These are phyloP conservation scores for Shiraia sp. DNA, from an alignment of 2,329 filamentous ascomycete species.

Conservation along the genomic window DNA sequence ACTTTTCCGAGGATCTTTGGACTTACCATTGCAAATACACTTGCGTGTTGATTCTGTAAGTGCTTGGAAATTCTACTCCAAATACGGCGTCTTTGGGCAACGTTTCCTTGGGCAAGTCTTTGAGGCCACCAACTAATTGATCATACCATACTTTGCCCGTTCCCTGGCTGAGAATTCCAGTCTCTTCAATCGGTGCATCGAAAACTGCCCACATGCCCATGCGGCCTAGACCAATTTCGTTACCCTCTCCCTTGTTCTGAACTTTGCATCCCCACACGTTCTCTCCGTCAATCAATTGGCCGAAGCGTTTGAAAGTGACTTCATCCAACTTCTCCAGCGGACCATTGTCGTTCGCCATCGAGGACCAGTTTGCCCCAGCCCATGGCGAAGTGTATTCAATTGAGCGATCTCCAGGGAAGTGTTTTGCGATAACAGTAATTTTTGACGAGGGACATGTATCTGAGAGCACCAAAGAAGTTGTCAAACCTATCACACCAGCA, in stretches of 20 bases:
- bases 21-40: constrained; percentile 43
- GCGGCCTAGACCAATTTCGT: constrained; percentile 30
- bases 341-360: constrained; percentile 47
- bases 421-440: constrained; percentile 77
- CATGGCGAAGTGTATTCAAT: constrained; percentile 89
- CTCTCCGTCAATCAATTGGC: constrained; percentile 27
- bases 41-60: constrained; percentile 47
- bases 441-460: constrained; percentile 56
- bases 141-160: constrained; percentile 51
- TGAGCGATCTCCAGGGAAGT: constrained; percentile 93
- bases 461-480: constrained; percentile 65
- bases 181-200: constrained; percentile 36
- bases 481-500: constrained; percentile 69
- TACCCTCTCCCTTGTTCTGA: constrained; percentile 17
- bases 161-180: constrained; percentile 38
- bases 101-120: constrained; percentile 28
- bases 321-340: constrained; percentile 36
- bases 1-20: background rate
- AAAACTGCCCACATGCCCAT: constrained; percentile 36
- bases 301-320: constrained; percentile 36
- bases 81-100: constrained; percentile 43
- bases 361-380: constrained; percentile 81
- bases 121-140: constrained; percentile 44
- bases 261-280: constrained; percentile 21
- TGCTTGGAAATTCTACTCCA: constrained; percentile 41